A percentile compares a stretch with the other conserved stretches of the same genome.
These are phyloP conservation scores for Pseudogymnoascus sp. DNA, from an alignment of 2,329 filamentous ascomycete genomes.

Conservation along the genomic window DNA sequence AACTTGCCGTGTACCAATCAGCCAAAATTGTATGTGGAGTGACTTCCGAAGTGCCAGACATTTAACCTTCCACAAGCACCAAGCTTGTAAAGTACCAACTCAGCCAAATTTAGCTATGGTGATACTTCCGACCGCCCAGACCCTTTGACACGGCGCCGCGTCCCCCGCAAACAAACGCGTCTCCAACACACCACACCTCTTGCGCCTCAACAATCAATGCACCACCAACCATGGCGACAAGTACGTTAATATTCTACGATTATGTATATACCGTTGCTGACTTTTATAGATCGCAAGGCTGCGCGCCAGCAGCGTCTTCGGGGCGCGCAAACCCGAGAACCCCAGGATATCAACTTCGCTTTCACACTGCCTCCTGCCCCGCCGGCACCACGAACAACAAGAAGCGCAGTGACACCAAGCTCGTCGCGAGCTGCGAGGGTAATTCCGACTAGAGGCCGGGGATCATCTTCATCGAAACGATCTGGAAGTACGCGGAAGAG, in stretches of 20 bases:
- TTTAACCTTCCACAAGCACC: background rate
- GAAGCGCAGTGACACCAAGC: slow-evolving; percentile 1
- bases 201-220: slow-evolving; percentile 2
- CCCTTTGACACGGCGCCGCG: background rate
- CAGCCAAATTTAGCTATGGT: background rate
- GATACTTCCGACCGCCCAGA: background rate
- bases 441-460: slow-evolving; percentile 21
- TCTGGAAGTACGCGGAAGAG: slow-evolving; percentile 2
- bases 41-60: background rate
- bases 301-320: slow-evolving; percentile 59
- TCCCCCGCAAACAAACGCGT: slow-evolving; percentile 8
- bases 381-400: slow-evolving; percentile 13
- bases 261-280: background rate
- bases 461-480: slow-evolving; percentile 17
- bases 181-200: background rate
- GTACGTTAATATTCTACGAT: background rate
- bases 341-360: slow-evolving; percentile 53
- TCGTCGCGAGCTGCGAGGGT: slow-evolving; percentile 18
- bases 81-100: background rate
- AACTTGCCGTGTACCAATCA: no score
- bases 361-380: slow-evolving; percentile 41
- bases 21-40: background rate
- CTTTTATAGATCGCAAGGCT: slow-evolving; percentile 46
- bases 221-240: background rate
- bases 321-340: slow-evolving; percentile 45